phyloP scores from a whole-genome alignment of 371 early-diverging fungal species.

The Lichtheimia ornata region DNA sequence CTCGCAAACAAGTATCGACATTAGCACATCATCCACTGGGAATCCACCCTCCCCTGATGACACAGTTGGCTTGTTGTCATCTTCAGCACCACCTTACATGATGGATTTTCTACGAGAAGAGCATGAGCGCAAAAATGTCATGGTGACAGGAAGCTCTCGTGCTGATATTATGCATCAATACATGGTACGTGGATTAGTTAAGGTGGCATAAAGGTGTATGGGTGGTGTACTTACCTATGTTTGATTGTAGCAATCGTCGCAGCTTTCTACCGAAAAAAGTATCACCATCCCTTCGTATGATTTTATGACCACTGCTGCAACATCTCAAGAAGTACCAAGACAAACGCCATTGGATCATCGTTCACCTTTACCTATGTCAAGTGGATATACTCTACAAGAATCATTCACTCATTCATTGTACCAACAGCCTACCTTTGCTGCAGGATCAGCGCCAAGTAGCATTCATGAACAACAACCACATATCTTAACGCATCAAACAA shows the following conservation, averaged over 20 bases:
- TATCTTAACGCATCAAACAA: not conserved
- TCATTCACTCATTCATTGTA: not conserved
- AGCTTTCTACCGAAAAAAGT: conserved; percentile 7
- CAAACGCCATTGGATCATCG: conserved; percentile 11
- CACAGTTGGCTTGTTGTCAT: conserved; percentile 28
- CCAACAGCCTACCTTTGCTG: not conserved
- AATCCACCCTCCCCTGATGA: conserved; percentile 33
- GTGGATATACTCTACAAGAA: not conserved
- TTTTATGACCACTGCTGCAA: not conserved
- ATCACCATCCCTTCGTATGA: conserved; percentile 22
- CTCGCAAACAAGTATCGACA: not conserved
- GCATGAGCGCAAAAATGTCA: conserved; percentile 5
- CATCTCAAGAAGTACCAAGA: not conserved
- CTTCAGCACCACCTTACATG: conserved; percentile 38
- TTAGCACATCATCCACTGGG: not conserved
- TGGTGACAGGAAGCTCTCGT: conserved; percentile 13
- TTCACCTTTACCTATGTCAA: not conserved
- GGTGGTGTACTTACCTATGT: not conserved
- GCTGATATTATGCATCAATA: conserved; percentile 10
- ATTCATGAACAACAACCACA: not conserved
- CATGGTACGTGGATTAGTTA: conserved; percentile 5
- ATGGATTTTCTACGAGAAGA: conserved; percentile 24
- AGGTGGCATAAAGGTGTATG: not conserved
- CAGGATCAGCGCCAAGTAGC: not conserved
- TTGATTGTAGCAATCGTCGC: conserved; percentile 5